Percentiles rank a stretch among this genome's conserved stretches.
Conservation (phyloP, 2,329 filamentous ascomycete species). For the Colletotrichum aenigma region DNA sequence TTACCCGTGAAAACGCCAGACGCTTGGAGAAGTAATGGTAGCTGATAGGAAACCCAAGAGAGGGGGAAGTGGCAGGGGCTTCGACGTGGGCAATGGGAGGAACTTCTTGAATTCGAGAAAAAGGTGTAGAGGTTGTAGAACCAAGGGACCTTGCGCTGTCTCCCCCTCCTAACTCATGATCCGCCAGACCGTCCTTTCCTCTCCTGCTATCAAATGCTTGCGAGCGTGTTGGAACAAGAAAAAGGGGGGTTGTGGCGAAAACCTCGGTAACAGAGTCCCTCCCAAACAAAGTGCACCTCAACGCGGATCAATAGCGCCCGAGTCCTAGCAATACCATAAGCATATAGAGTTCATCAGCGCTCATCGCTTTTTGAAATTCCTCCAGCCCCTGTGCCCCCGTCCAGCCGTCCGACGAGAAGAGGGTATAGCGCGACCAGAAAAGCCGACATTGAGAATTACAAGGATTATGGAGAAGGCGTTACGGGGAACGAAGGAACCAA, state of each 20-base stretch:
- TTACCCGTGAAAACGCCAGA: background rate
- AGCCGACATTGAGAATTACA: constrained; percentile 33
- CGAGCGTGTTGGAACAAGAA: background rate
- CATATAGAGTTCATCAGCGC: constrained; percentile 3
- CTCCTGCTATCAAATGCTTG: background rate
- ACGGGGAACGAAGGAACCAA: constrained; percentile 2
- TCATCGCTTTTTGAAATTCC: constrained; percentile 17
- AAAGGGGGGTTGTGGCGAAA: background rate
- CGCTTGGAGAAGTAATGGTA: background rate
- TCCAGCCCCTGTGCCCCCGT: constrained; percentile 11
- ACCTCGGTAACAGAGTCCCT: background rate
- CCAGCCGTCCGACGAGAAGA: constrained; percentile 17
- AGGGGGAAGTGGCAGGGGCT: background rate
- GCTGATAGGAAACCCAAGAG: background rate
- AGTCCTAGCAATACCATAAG: constrained; percentile 18
- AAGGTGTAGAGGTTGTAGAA: constrained; percentile 6
- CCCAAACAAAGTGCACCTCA: background rate
- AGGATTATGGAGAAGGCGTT: constrained; percentile 28
- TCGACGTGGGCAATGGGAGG: background rate
- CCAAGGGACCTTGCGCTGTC: background rate
- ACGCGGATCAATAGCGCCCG: background rate
- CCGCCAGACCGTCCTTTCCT: background rate
- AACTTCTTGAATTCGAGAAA: constrained; percentile 20
- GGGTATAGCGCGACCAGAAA: constrained; percentile 5
- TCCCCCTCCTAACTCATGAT: background rate